A percentile compares a stretch with the other conserved stretches of the same genome.
Evolutionary conservation across 2,329 filamentous ascomycete species (phyloP).

Genomic region (Corynespora cassiicola): DNA sequence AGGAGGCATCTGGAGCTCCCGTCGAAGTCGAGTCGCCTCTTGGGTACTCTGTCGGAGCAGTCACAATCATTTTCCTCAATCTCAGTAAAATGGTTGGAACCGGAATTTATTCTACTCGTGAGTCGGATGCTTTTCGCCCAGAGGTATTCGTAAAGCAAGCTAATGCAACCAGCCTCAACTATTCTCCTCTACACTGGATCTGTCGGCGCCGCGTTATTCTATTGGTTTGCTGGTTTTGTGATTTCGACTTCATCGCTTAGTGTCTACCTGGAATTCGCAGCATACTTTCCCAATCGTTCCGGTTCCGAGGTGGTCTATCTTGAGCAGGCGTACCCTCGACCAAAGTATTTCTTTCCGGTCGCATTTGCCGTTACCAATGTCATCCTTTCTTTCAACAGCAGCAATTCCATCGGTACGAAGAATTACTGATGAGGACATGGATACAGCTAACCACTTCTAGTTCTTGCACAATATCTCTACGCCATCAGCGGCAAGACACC

Average conservation of each 20-base stretch:
- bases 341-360: slow-evolving; percentile 68
- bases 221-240: slow-evolving; percentile 69
- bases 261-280: slow-evolving; percentile 69
- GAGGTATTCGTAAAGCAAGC: no score
- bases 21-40: slow-evolving; percentile 66
- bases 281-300: slow-evolving; percentile 71
- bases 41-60: slow-evolving; percentile 63
- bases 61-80: slow-evolving; percentile 67
- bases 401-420: slow-evolving; percentile 63
- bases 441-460: slow-evolving; percentile 46
- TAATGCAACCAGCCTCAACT: slow-evolving; percentile 56
- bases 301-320: slow-evolving; percentile 72
- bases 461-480: slow-evolving; percentile 69
- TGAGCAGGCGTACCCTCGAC: slow-evolving; percentile 71
- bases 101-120: slow-evolving; percentile 70
- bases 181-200: slow-evolving; percentile 68
- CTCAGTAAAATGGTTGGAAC: slow-evolving; percentile 69
- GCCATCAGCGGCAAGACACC: slow-evolving; percentile 59
- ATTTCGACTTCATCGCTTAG: slow-evolving; percentile 62
- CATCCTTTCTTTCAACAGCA: slow-evolving; percentile 69
- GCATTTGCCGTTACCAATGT: slow-evolving; percentile 70
- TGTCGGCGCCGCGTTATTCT: slow-evolving; percentile 67
- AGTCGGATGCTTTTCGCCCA: no score
- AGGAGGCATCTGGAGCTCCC: slow-evolving; percentile 68
- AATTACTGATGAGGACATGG: background rate